A percentile compares a stretch with the other conserved stretches of the same genome.
phyloP scores from a whole-genome alignment of 495 filamentous ascomycete genomes.

The Aspergillus sclerotiicarbonarius region DNA sequence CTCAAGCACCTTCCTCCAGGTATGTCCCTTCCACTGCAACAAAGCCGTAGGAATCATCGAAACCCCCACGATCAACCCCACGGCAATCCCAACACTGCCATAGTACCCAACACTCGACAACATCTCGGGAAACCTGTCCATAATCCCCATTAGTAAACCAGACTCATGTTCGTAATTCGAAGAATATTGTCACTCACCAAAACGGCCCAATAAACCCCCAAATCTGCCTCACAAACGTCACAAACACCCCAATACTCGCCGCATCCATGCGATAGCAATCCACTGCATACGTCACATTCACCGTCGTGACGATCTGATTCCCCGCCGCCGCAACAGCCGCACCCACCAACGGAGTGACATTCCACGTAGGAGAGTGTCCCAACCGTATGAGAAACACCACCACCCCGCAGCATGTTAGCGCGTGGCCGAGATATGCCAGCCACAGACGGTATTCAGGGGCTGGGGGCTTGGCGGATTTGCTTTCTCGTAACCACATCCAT shows the following conservation, averaged over 20 bases:
- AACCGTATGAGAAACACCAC: conserved; percentile 48
- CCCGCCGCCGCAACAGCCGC: conserved; percentile 48
- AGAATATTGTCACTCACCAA: conserved; percentile 33
- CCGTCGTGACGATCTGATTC: conserved; percentile 56
- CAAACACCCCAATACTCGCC: conserved; percentile 52
- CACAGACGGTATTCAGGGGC: conserved; percentile 50
- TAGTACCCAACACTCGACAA: background rate
- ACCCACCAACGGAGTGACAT: conserved; percentile 50
- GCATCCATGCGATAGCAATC: conserved; percentile 50
- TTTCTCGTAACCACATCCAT: conserved; percentile 42
- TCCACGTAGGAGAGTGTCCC: conserved; percentile 40
- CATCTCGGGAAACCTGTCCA: background rate
- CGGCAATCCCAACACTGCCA: background rate
- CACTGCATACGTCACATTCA: conserved; percentile 53
- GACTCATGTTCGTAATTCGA: background rate
- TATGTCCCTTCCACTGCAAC: background rate
- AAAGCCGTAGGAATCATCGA: background rate
- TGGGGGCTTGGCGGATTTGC: conserved; percentile 27
- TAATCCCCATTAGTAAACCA: background rate
- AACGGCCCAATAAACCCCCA: conserved; percentile 60
- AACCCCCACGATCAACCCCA: background rate
- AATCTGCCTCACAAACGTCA: conserved; percentile 50
- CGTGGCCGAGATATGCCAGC: conserved; percentile 51
- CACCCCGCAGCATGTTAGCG: conserved; percentile 46
- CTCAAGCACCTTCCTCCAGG: background rate